Evolutionary conservation across 2,329 filamentous ascomycete species (phyloP).

Genomic region (Ceratocystis cacaofunesta): DNA sequence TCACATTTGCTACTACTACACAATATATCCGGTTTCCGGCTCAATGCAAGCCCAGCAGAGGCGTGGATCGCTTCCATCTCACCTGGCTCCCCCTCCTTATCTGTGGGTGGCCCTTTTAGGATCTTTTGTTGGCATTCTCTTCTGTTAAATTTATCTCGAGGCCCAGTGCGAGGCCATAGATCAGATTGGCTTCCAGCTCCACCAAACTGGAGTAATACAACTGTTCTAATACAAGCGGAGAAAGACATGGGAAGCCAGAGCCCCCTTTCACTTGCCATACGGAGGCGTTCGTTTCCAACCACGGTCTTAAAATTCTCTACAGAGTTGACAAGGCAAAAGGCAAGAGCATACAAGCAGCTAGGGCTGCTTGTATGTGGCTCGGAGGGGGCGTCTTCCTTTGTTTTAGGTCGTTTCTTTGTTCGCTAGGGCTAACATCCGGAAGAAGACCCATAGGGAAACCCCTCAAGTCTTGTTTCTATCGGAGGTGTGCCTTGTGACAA

Average conservation of each 20-base stretch:
- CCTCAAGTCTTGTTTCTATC: neutral
- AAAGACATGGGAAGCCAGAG: too few relatives aligned
- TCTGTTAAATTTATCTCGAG: too few relatives aligned
- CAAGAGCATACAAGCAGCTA: neutral
- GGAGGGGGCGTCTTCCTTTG: neutral
- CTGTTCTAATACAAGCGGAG: too few relatives aligned
- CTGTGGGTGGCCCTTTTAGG: neutral
- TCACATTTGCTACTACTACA: neutral
- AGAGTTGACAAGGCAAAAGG: neutral
- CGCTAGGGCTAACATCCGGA: neutral
- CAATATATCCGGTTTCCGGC: neutral
- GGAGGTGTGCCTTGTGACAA: neutral
- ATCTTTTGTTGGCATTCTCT: too few relatives aligned
- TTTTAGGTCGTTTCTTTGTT: neutral
- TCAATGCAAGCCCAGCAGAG: neutral
- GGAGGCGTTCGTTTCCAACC: too few relatives aligned
- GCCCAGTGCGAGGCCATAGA: too few relatives aligned
- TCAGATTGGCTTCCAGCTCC: too few relatives aligned
- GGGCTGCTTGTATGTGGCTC: neutral
- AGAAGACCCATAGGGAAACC: neutral
- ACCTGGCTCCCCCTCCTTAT: neutral
- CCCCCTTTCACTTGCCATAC: too few relatives aligned
- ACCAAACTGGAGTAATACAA: too few relatives aligned
- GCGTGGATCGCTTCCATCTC: neutral
- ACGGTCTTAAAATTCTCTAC: neutral